Evolutionary conservation across 805 yeast species (phyloP).

Genomic region (Candida khao-thaluensis): DNA sequence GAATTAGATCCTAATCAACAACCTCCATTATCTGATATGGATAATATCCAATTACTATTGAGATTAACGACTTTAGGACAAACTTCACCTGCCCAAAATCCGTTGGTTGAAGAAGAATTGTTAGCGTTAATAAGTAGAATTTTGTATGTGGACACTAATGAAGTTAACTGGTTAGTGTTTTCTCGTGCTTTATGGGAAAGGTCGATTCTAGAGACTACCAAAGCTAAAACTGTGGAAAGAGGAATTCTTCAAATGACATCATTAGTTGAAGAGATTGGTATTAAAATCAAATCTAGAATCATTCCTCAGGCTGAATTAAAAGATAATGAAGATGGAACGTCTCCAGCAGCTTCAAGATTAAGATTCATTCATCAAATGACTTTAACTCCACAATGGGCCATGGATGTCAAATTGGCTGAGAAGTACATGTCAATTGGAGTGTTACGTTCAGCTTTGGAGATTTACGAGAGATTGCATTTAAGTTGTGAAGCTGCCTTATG

Average conservation of each 20-base stretch:
- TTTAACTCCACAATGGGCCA: constrained; percentile 76
- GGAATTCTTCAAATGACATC: constrained; percentile 93
- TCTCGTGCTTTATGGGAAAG: constrained; percentile 88
- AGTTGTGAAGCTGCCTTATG: constrained; percentile 86
- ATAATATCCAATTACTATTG: constrained; percentile 70
- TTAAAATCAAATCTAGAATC: constrained; percentile 55
- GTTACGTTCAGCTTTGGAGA: constrained; percentile 81
- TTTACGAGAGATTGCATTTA: constrained; percentile 76
- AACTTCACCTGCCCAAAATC: constrained; percentile 68
- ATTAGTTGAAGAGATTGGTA: constrained; percentile 82
- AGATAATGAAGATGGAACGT: constrained; percentile 24
- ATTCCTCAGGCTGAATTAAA: constrained; percentile 42
- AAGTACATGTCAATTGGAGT: constrained; percentile 83
- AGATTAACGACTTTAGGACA: constrained; percentile 62
- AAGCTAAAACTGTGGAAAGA: constrained; percentile 86
- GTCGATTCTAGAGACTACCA: constrained; percentile 75
- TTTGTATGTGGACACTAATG: constrained; percentile 41
- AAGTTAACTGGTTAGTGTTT: constrained; percentile 72
- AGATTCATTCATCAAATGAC: constrained; percentile 73
- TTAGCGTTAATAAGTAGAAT: constrained; percentile 73
- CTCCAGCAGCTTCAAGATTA: constrained; percentile 53
- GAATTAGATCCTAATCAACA: constrained; percentile 77
- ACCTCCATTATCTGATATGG: constrained; percentile 68
- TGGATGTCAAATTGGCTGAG: constrained; percentile 83
- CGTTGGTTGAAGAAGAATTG: constrained; percentile 79